Evolutionary conservation across 179 eudicot genomes (phyloP).

Genomic region (Beta macrorhiza): DNA sequence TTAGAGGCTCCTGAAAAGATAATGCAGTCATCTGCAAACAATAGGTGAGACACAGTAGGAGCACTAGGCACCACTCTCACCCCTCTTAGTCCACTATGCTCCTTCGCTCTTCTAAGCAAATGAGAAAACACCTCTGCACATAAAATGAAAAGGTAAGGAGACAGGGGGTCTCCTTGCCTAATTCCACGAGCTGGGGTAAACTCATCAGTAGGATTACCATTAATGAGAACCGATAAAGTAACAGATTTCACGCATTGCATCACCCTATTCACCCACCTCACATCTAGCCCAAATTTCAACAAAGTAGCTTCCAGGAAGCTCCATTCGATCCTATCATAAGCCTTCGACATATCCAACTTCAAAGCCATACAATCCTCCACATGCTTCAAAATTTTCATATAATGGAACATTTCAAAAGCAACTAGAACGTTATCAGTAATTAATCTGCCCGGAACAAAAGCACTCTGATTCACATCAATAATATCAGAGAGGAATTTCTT

Average conservation of each 20-base stretch:
- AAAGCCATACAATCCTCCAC: background rate
- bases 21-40: background rate
- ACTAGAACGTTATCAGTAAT: too few species aligned
- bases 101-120: too few species aligned
- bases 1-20: background rate
- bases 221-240: background rate
- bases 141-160: background rate
- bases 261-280: background rate
- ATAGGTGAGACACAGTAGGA: background rate
- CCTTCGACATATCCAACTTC: background rate
- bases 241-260: background rate
- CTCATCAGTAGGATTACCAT: background rate
- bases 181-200: background rate
- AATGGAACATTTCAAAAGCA: background rate
- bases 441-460: too few species aligned
- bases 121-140: background rate
- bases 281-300: background rate
- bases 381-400: background rate
- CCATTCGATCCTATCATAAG: background rate
- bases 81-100: background rate
- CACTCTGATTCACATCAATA: too few species aligned
- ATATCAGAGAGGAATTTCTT: too few species aligned
- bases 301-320: background rate
- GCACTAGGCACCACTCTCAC: background rate
- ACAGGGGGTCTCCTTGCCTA: slow-evolving; percentile 3